Conservation (phyloP, 2,329 filamentous ascomycete genomes). For the Alternaria gansuensis region DNA sequence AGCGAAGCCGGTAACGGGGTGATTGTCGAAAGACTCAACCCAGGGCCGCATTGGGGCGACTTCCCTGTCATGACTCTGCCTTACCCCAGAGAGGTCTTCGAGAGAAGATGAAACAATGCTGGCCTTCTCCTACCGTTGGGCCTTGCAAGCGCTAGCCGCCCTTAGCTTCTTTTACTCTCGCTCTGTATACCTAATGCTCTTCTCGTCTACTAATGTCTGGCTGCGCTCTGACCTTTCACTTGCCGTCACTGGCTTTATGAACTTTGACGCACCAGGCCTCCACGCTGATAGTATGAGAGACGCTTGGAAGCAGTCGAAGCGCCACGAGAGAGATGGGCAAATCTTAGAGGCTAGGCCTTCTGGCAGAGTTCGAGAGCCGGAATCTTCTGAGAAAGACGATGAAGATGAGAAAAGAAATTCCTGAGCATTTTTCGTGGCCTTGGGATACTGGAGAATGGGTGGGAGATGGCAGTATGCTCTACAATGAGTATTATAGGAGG, state of each 20-base stretch:
- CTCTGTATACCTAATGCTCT: conserved; percentile 12
- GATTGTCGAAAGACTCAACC: conserved; percentile 10
- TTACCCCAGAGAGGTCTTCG: not conserved
- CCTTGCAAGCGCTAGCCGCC: conserved; percentile 20
- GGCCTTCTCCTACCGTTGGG: conserved; percentile 22
- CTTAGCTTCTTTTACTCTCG: conserved; percentile 12
- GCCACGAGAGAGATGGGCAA: not conserved
- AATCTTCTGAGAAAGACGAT: not conserved
- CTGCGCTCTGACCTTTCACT: conserved; percentile 19
- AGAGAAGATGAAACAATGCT: conserved; percentile 15
- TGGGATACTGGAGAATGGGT: not conserved
- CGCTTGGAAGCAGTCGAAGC: not conserved
- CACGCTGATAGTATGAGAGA: not conserved
- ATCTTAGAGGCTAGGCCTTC: not conserved
- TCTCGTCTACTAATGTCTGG: conserved; percentile 17
- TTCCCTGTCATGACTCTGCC: conserved; percentile 17
- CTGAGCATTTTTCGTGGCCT: not conserved
- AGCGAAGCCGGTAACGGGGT: not conserved
- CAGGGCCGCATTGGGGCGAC: conserved; percentile 3
- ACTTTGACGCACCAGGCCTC: not conserved
- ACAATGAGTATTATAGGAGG: not conserved
- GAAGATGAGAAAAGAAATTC: not conserved
- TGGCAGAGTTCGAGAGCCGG: not conserved
- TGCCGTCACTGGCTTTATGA: conserved; percentile 18
- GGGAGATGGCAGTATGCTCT: not conserved